phyloP scores from a whole-genome alignment of 805 yeast species.

The baker's yeast (Saccharomyces cerevisiae) region DNA sequence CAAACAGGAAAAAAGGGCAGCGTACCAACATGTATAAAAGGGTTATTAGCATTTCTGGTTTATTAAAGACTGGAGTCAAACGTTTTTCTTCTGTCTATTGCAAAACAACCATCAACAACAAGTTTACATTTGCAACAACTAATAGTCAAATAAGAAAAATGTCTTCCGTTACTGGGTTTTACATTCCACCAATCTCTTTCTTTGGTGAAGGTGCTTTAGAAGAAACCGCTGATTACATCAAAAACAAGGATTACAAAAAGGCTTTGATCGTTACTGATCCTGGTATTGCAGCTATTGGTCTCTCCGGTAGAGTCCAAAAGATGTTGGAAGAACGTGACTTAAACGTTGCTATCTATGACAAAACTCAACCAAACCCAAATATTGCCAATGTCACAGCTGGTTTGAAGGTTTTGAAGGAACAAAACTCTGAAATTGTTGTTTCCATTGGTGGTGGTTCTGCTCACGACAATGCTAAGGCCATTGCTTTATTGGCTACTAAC shows the following conservation, averaged over 20 bases:
- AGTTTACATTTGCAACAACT: not conserved
- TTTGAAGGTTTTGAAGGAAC: slow-evolving; percentile 10
- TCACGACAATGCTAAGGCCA: slow-evolving; percentile 38
- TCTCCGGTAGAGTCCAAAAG: slow-evolving; percentile 18
- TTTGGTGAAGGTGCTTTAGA: slow-evolving; percentile 21
- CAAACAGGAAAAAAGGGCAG: not conserved
- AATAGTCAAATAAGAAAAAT: slow-evolving; percentile 2
- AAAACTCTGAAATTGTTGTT: slow-evolving; percentile 31
- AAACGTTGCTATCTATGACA: slow-evolving; percentile 13
- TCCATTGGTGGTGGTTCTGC: slow-evolving; percentile 43
- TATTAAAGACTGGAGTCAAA: not conserved
- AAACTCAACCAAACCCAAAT: slow-evolving; percentile 22
- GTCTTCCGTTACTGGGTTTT: slow-evolving; percentile 16
- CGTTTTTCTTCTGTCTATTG: not conserved
- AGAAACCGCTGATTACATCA: slow-evolving; percentile 13
- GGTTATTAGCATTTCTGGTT: not conserved
- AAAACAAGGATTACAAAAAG: slow-evolving; percentile 11
- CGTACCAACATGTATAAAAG: not conserved
- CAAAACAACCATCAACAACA: not conserved
- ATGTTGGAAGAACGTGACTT: slow-evolving; percentile 14
- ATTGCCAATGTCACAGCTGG: slow-evolving; percentile 13
- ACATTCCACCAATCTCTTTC: slow-evolving; percentile 17
- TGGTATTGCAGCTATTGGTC: slow-evolving; percentile 26
- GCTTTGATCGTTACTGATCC: slow-evolving; percentile 25
- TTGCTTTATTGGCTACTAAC: slow-evolving; percentile 35